Percentiles rank a stretch among this genome's conserved stretches.
Conservation (phyloP, 179 eudicot genomes). For the Corrigiola litoralis region DNA sequence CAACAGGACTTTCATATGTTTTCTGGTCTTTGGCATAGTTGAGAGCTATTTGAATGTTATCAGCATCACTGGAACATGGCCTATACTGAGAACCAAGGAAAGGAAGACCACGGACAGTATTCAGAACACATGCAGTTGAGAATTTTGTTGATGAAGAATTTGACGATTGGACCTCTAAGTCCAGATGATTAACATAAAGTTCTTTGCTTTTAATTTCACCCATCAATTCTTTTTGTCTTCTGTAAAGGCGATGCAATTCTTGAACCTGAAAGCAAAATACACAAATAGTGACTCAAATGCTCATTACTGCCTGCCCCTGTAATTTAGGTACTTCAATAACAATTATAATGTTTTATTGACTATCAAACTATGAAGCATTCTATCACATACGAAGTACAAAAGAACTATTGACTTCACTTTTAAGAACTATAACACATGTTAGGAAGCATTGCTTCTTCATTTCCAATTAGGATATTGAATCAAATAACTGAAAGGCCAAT, state of each 20-base stretch:
- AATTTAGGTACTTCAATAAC: background rate
- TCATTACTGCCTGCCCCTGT: background rate
- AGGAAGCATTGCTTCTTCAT: background rate
- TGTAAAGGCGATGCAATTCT: slow-evolving; percentile 35
- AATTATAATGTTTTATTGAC: no score
- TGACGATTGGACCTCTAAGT: slow-evolving; percentile 17
- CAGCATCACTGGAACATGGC: background rate
- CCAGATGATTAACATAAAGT: slow-evolving; percentile 8
- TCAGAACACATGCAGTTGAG: slow-evolving; percentile 1
- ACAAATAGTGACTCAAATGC: background rate
- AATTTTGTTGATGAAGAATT: slow-evolving; percentile 12
- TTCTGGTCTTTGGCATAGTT: background rate
- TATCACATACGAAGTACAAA: no score
- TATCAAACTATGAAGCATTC: no score
- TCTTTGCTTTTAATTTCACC: slow-evolving; percentile 27
- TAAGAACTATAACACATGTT: background rate
- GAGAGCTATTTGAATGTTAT: background rate
- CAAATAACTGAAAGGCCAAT: background rate
- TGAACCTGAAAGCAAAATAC: slow-evolving; percentile 29
- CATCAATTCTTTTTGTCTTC: slow-evolving; percentile 32
- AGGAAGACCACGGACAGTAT: slow-evolving; percentile 3
- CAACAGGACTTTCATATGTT: background rate
- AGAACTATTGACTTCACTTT: no score
- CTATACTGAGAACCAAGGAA: background rate
- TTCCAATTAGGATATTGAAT: background rate